Conservation (phyloP, 1,139 yeast species). For the Komagataea norvegica region DNA sequence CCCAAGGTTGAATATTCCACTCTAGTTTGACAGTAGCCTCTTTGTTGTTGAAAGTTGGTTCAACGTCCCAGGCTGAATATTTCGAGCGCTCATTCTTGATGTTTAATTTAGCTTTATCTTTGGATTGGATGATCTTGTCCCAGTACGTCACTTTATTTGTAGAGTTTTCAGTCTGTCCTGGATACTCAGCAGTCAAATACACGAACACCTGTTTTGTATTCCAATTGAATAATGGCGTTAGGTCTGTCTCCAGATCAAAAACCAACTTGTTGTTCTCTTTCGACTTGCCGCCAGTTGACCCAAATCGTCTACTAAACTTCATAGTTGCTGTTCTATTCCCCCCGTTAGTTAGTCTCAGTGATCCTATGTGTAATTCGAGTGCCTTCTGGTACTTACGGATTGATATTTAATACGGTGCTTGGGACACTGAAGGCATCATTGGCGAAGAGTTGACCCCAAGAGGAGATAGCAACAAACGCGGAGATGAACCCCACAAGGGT, state of each 20-base stretch:
- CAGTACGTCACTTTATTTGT: conserved; percentile 76
- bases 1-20: conserved; percentile 90
- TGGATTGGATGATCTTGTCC: conserved; percentile 71
- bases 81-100: conserved; percentile 57
- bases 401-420: conserved; percentile 39
- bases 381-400: conserved; percentile 24
- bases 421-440: conserved; percentile 42
- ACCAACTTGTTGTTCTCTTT: conserved; percentile 74
- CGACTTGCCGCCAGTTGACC: conserved; percentile 62
- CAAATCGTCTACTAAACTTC: conserved; percentile 68
- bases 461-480: conserved; percentile 42
- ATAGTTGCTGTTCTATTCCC: conserved; percentile 30
- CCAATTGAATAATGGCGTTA: conserved; percentile 86
- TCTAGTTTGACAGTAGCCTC: conserved; percentile 69
- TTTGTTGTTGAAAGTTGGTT: conserved; percentile 59
- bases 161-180: conserved; percentile 47
- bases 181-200: conserved; percentile 84
- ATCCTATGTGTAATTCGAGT: no score
- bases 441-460: conserved; percentile 45
- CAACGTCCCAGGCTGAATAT: conserved; percentile 87
- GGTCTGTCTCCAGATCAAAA: conserved; percentile 68
- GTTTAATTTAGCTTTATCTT: conserved; percentile 53
- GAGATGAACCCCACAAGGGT: conserved; percentile 47
- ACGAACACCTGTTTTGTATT: conserved; percentile 93
- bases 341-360: conserved; percentile 1